A percentile compares a stretch with the other conserved stretches of the same genome.
phyloP scores from a whole-genome alignment of 805 yeast genomes.

The Starmerella apis region DNA sequence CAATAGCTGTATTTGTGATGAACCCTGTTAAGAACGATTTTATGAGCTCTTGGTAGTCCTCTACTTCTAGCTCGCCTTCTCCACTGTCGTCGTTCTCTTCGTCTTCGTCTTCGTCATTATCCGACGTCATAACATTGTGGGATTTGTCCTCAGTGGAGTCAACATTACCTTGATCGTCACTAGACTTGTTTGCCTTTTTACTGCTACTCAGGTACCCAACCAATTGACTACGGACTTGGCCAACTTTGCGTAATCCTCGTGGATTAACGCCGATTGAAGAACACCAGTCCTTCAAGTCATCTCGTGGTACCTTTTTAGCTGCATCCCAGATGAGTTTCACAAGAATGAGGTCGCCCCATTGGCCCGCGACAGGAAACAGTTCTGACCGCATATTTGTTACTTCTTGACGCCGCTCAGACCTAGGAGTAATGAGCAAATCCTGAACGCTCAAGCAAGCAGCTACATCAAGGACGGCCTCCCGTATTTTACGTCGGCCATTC shows the following conservation, averaged over 20 bases:
- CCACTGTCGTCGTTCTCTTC: constrained; percentile 8
- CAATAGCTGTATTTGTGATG: constrained; percentile 81
- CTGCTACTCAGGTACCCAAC: constrained; percentile 43
- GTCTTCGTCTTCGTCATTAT: background rate
- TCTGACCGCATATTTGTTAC: constrained; percentile 64
- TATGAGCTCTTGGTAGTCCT: constrained; percentile 50
- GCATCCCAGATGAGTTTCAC: constrained; percentile 65
- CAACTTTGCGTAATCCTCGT: constrained; percentile 71
- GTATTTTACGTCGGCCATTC: constrained; percentile 35
- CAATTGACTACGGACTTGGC: constrained; percentile 65
- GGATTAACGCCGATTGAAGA: constrained; percentile 60
- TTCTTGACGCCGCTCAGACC: constrained; percentile 72
- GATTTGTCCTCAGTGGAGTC: background rate
- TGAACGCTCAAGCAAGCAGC: constrained; percentile 90
- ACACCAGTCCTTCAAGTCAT: constrained; percentile 77
- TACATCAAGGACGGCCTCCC: constrained; percentile 68
- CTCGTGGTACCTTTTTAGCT: constrained; percentile 31
- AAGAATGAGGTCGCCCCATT: constrained; percentile 74
- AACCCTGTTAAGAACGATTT: constrained; percentile 77
- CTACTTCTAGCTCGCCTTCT: background rate
- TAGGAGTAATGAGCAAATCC: constrained; percentile 69
- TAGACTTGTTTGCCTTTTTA: background rate
- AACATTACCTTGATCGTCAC: background rate
- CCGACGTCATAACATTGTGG: background rate
- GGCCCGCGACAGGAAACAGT: constrained; percentile 57